Conservation (phyloP, 805 yeast species). For the Lachancea nothofagi region DNA sequence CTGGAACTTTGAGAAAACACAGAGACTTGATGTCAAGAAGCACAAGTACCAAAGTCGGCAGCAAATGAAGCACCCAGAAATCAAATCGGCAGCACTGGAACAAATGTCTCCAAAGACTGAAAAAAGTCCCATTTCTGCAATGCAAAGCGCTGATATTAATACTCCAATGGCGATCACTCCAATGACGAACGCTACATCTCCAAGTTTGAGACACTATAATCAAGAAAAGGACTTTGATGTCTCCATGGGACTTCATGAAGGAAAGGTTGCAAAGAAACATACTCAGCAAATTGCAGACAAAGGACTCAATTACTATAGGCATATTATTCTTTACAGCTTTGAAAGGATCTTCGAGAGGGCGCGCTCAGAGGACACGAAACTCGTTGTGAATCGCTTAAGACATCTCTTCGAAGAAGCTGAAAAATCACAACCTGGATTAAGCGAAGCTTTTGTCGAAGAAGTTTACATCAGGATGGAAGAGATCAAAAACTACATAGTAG, state of each 20-base stretch:
- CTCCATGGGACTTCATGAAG: conserved; percentile 9
- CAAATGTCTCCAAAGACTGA: conserved; percentile 6
- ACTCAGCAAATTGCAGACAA: conserved; percentile 13
- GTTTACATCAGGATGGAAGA: conserved; percentile 38
- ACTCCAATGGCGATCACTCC: conserved; percentile 7
- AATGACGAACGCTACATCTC: conserved; percentile 9
- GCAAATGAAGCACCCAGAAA: background rate
- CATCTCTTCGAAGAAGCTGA: conserved; percentile 43
- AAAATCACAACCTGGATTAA: conserved; percentile 52
- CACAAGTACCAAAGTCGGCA: conserved; percentile 2
- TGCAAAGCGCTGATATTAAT: conserved; percentile 4
- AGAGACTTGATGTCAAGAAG: background rate
- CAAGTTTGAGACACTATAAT: conserved; percentile 5
- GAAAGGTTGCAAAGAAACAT: conserved; percentile 13
- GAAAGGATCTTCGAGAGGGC: conserved; percentile 49
- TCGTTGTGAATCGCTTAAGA: conserved; percentile 41
- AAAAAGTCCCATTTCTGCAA: conserved; percentile 10
- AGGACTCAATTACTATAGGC: conserved; percentile 36
- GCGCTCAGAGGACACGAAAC: conserved; percentile 42
- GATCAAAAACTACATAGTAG: conserved; percentile 8
- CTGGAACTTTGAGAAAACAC: conserved; percentile 6
- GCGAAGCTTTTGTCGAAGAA: conserved; percentile 65
- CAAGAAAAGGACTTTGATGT: conserved; percentile 8
- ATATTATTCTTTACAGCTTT: conserved; percentile 42
- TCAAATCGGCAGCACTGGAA: conserved; percentile 1